Conservation (phyloP, 2,329 filamentous ascomycete genomes). For the Chrysoporthe austroafricana region DNA sequence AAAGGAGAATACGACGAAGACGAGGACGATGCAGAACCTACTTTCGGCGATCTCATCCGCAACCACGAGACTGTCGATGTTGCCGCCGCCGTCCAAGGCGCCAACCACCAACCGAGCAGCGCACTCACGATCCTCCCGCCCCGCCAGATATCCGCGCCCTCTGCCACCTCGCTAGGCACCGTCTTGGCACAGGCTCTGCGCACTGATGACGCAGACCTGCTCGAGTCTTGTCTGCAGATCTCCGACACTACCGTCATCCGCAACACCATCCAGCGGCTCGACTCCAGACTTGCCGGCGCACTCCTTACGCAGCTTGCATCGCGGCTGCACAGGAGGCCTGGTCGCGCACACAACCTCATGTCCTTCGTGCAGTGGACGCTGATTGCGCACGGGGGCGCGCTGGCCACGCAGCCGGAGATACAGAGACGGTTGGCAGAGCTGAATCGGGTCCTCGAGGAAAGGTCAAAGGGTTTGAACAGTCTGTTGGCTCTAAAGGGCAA, state of each 20-base stretch:
- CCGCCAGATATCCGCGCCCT: constrained; percentile 62
- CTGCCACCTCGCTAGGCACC: constrained; percentile 81
- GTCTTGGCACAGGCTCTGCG: constrained; percentile 92
- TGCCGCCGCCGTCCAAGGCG: constrained; percentile 57
- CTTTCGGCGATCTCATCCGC: constrained; percentile 85
- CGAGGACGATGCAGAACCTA: constrained; percentile 58
- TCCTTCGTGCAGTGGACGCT: constrained; percentile 96
- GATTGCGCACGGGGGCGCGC: constrained; percentile 86
- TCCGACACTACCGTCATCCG: constrained; percentile 77
- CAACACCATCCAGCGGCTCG: constrained; percentile 87
- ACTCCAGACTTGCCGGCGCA: constrained; percentile 78
- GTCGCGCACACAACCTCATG: constrained; percentile 87
- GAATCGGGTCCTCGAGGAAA: constrained; percentile 85
- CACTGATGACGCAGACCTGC: constrained; percentile 85
- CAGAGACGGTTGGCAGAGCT: constrained; percentile 77
- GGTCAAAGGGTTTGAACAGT: constrained; percentile 79
- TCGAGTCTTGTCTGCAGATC: constrained; percentile 89
- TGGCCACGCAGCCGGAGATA: constrained; percentile 84
- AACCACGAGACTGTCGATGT: constrained; percentile 79
- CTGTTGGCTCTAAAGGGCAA: constrained; percentile 91
- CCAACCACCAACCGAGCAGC: constrained; percentile 36
- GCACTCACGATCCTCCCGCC: constrained; percentile 43
- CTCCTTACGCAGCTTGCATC: constrained; percentile 86
- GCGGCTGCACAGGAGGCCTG: constrained; percentile 82
- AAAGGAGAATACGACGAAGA: constrained; percentile 47